Conservation (phyloP, 1,284 basidiomycete species). For the Grifola frondosa region DNA sequence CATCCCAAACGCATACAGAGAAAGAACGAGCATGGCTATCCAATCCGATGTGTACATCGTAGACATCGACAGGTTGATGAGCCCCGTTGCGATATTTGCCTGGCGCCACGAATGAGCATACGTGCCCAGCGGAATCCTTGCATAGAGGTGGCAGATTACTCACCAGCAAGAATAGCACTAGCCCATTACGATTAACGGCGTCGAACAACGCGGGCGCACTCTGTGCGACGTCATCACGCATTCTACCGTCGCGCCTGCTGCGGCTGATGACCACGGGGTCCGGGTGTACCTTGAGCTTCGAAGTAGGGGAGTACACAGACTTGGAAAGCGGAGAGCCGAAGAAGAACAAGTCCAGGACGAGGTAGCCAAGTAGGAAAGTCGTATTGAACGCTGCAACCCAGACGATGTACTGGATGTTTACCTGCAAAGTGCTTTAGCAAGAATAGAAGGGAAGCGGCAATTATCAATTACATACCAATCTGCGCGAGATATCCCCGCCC, state of each 20-base stretch:
- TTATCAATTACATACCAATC: slow-evolving; percentile 72
- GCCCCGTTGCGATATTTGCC: slow-evolving; percentile 88
- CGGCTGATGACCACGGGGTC: slow-evolving; percentile 20
- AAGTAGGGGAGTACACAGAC: slow-evolving; percentile 37
- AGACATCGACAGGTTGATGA: slow-evolving; percentile 77
- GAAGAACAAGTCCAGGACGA: slow-evolving; percentile 72
- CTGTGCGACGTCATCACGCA: slow-evolving; percentile 1
- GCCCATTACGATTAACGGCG: slow-evolving; percentile 80
- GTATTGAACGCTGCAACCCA: slow-evolving; percentile 93
- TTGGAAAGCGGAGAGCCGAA: slow-evolving; percentile 47
- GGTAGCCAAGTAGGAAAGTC: slow-evolving; percentile 80
- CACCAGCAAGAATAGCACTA: slow-evolving; percentile 82
- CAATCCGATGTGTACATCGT: slow-evolving; percentile 78
- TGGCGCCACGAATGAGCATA: slow-evolving; percentile 31
- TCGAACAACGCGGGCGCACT: slow-evolving; percentile 65
- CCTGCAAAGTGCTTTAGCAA: slow-evolving; percentile 44
- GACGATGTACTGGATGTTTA: slow-evolving; percentile 85
- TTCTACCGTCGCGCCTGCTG: slow-evolving; percentile 12
- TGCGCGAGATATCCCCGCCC: slow-evolving; percentile 65
- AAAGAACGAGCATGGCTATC: slow-evolving; percentile 65
- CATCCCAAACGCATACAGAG: slow-evolving; percentile 60
- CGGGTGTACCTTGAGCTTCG: slow-evolving; percentile 38
- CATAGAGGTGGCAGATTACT: slow-evolving; percentile 29
- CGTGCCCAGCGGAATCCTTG: not conserved
- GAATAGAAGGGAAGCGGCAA: slow-evolving; percentile 1